A percentile compares a stretch with the other conserved stretches of the same genome.
Evolutionary conservation across 495 filamentous ascomycete genomes (phyloP).

Genomic region (Venustampulla echinocandica): DNA sequence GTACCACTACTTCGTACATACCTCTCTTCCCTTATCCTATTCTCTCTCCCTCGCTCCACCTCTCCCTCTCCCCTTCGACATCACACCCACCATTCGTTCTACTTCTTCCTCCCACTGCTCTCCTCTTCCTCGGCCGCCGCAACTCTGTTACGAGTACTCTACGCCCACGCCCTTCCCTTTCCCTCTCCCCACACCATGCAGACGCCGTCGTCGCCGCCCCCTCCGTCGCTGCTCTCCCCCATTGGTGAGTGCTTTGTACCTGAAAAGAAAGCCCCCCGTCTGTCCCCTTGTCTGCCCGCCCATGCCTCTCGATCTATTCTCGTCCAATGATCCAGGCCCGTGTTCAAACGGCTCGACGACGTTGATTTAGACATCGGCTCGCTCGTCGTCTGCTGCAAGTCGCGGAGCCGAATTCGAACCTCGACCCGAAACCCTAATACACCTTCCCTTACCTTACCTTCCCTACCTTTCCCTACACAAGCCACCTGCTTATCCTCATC

Average conservation of each 20-base stretch:
- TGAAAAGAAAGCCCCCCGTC: too few species aligned
- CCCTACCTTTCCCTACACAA: neutral
- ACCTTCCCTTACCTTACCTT: neutral
- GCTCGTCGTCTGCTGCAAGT: neutral
- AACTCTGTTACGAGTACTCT: neutral
- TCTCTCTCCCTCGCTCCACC: too few species aligned
- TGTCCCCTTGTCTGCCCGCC: slow-evolving; percentile 1
- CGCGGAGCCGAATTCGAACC: neutral
- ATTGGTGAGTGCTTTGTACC: slow-evolving; percentile 24
- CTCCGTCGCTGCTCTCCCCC: slow-evolving; percentile 18
- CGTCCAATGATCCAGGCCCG: slow-evolving; percentile 19
- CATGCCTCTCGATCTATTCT: slow-evolving; percentile 3
- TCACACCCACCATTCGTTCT: neutral
- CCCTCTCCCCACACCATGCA: slow-evolving; percentile 14
- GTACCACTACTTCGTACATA: too few species aligned
- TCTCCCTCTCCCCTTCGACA: too few species aligned
- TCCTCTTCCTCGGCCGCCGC: neutral
- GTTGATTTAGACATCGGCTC: slow-evolving; percentile 7
- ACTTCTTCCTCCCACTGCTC: neutral
- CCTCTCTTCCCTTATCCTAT: too few species aligned
- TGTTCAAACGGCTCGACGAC: slow-evolving; percentile 21
- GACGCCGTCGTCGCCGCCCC: too few species aligned
- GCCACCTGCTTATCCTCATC: neutral
- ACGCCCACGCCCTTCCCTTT: neutral
- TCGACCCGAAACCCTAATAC: neutral